Evolutionary conservation across 2,329 filamentous ascomycete genomes (phyloP), one percentile per base, ranked within the genome.

Genomic region (Aspergillus texensis): DNA sequence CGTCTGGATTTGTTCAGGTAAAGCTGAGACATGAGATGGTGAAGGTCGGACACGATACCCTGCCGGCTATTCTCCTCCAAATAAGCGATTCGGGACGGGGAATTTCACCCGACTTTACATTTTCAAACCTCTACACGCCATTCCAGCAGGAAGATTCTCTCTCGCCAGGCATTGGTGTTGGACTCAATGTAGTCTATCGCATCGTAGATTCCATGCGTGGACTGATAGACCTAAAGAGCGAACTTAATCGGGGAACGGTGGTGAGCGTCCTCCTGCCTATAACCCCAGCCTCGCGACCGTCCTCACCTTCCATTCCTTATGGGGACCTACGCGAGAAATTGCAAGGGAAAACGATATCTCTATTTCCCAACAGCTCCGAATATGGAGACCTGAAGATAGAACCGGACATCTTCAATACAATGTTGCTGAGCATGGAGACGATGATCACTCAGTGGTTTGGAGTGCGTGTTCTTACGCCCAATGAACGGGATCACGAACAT

Each of bases 61-160:
- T 30, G 2, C 46, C 46, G 26, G 46, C 26, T 30, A 30, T 50
- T 19, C 46, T 50, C 46, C 14, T 50, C 14, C 46, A 50, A 50
- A n/a, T 50, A 9, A 50, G 46, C 16, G 46, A 50, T 19, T 50
- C 46, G 16, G 26, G 46, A 19, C 24, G 46, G 26, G 46, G 46
- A 14, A 50, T 50, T 16, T 50, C 46, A 0, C 46, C 46, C 12
- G 46, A 32, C 24, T 28, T 50, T 26, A 30, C 46, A 6, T 50
- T 50, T 16, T 10, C 46, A 19, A 55, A 61, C 6, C 28, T 58
- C 5, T 65, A 60, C 57, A 59, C 59, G 14, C 57, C 63, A 2
- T 62, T 65, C 12, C 62, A 61, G 1, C 63, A 65, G 26, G 63
- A 65, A 19, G 58, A 65, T 54, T 36, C 46, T 2, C 41, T 63